phyloP scores from a whole-genome alignment of 352 stramenopile species.

The Pythium insidiosum region DNA sequence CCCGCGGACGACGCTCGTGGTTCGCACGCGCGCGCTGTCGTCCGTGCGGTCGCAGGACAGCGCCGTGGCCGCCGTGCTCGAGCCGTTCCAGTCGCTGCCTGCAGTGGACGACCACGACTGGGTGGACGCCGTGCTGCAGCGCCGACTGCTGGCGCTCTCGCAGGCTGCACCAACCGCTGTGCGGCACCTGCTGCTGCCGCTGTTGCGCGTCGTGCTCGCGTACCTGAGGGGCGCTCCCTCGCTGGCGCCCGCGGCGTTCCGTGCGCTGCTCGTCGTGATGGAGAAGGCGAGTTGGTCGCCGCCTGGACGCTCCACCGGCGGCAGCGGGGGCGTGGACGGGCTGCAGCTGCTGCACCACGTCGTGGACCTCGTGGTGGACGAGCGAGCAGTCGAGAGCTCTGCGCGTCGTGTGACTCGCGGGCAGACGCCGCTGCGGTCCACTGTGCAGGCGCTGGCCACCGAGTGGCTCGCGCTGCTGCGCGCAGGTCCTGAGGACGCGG shows the following conservation, averaged over 20 bases:
- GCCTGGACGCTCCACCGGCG: conserved; percentile 23
- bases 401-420: not conserved
- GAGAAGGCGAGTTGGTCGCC: conserved; percentile 48
- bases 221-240: conserved; percentile 34
- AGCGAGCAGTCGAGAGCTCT: conserved; percentile 16
- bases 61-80: conserved; percentile 29
- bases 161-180: conserved; percentile 24
- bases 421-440: conserved; percentile 9
- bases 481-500: conserved; percentile 26
- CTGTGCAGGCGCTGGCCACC: conserved; percentile 32
- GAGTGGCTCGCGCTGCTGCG: conserved; percentile 50
- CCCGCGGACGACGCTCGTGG: conserved; percentile 31
- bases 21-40: conserved; percentile 35
- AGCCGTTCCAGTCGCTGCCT: conserved; percentile 30
- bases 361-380: conserved; percentile 49
- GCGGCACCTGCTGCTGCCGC: conserved; percentile 46
- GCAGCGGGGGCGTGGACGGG: conserved; percentile 26
- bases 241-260: conserved; percentile 40
- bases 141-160: too few species aligned
- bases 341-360: conserved; percentile 44
- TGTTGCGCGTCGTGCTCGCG: conserved; percentile 35
- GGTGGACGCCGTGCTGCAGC: conserved; percentile 21
- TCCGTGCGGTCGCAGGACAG: conserved; percentile 54
- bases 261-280: conserved; percentile 38
- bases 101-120: conserved; percentile 23